Percentiles rank a stretch among this genome's conserved stretches.
These are phyloP conservation scores for Linnemannia schmuckeri DNA, from an alignment of 192 early-diverging fungal species.

Conservation along the genomic window DNA sequence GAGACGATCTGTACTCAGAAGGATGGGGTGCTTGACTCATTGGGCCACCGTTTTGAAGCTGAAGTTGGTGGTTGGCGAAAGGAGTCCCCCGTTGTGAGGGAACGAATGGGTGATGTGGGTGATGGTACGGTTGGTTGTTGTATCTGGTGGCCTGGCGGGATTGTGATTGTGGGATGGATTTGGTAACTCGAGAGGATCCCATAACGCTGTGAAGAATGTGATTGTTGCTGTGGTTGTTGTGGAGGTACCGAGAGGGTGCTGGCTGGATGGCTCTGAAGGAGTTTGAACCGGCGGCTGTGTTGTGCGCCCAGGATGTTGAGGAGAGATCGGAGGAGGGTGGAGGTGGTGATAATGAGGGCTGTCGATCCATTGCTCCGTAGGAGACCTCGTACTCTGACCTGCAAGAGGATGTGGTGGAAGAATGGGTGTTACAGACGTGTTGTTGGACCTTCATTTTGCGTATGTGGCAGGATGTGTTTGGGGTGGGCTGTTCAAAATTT, in stretches of 20 bases:
- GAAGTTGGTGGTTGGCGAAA: neutral
- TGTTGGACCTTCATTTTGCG: slow-evolving; percentile 42
- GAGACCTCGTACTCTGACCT: slow-evolving; percentile 37
- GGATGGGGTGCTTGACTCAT: neutral
- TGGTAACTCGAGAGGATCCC: slow-evolving; percentile 18
- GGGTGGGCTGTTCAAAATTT: neutral
- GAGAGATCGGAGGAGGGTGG: slow-evolving; percentile 12
- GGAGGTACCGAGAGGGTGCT: neutral
- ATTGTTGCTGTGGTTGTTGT: neutral
- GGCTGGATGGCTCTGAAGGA: neutral
- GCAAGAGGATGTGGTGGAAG: slow-evolving; percentile 24
- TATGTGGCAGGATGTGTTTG: neutral
- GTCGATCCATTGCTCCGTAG: slow-evolving; percentile 15
- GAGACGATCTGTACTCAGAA: slow-evolving; percentile 18
- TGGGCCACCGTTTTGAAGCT: neutral
- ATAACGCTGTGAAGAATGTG: slow-evolving; percentile 9
- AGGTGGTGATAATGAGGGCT: slow-evolving; percentile 21
- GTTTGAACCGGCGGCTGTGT: neutral
- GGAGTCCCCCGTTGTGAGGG: neutral
- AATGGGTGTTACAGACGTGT: slow-evolving; percentile 26
- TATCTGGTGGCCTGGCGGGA: neutral
- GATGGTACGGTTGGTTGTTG: neutral
- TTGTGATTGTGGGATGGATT: neutral
- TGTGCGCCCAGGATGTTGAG: slow-evolving; percentile 10
- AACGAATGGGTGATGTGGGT: slow-evolving; percentile 9